Base-by-base conservation (phyloP, 169 alveolate species). In the Amoebophrya sp. region DNA sequence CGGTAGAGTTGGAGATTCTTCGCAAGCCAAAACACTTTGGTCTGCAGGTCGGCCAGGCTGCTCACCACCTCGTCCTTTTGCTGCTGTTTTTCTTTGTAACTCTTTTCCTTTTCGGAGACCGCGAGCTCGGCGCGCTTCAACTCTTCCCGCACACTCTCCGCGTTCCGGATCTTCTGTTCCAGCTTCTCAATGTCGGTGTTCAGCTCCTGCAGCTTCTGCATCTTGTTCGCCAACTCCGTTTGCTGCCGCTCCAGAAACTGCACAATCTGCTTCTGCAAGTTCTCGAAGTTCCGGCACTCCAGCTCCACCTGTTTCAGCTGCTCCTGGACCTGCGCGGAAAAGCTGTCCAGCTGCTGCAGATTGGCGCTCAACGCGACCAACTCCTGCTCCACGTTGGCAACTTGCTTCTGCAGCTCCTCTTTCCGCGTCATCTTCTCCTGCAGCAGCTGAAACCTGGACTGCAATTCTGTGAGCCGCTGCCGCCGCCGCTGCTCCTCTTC, bases 381-480 rank as follows among this genome's bases (percentile, higher is more conserved):
- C 41, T 92, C 93, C 40, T 77, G 55, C 77, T 92, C 93, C 39
- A 89, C 92, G 35, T 47, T 7, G 29, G 66, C 18, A 18, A 47
- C 18, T 18, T 47, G 66, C 18, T 18, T 7, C 18, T 7, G 7
- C 66, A 47, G 18, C 29, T 92, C 93, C 40, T 77, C 89, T 29
- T 90, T 32, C 39, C 93, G 66, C 23, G 93, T 91, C 77, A 92
- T 91, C 77, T 92, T 91, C 25, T 91, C 90, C 53, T 89, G 92
- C 89, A 92, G 38, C 41, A 92, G 77, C 77, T 90, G 92, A 89
- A 92, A 32, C 32, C 93, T 90, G 0, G 92, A 90, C 91, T 90
- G 89, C 92, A 83, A 90, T 53, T 92, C 93, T 0, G 90, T 92
- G 33, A 92, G 88, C 40, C 89, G 91, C 29, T 77, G 35, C 35